These are phyloP conservation scores for Xylaria sp. DNA, from an alignment of 2,329 filamentous ascomycete species.

Conservation along the genomic window DNA sequence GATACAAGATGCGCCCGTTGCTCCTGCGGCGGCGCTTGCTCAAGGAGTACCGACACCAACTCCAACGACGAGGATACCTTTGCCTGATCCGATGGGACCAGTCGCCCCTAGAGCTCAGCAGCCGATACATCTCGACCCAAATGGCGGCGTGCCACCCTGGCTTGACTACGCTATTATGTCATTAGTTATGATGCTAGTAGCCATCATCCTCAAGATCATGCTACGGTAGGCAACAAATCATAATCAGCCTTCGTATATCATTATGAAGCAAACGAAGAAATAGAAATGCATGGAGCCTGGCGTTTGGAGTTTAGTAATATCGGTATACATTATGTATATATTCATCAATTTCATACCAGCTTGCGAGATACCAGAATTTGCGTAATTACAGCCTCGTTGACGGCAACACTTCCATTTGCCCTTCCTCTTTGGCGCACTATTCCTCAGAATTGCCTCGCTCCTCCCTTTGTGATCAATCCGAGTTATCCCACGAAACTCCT, in stretches of 20 bases:
- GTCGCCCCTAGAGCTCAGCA: conserved; percentile 42
- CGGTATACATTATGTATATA: conserved; percentile 11
- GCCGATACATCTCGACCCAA: conserved; percentile 45
- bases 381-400: background rate
- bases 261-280: conserved; percentile 8
- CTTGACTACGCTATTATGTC: conserved; percentile 84
- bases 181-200: conserved; percentile 74
- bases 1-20: conserved; percentile 39
- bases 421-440: background rate
- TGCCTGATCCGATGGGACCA: conserved; percentile 44
- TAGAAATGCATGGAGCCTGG: conserved; percentile 28
- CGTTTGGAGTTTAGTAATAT: conserved; percentile 18
- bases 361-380: conserved; percentile 1
- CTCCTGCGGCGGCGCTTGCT: conserved; percentile 38
- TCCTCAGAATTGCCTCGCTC: background rate
- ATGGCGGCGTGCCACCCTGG: conserved; percentile 74
- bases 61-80: conserved; percentile 47
- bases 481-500: background rate
- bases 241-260: conserved; percentile 4
- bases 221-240: conserved; percentile 43
- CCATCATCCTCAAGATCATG: conserved; percentile 73
- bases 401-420: background rate
- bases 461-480: background rate
- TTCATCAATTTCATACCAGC: background rate
- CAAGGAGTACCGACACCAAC: conserved; percentile 46